These are phyloP conservation scores for Suhomyces taliae DNA, from an alignment of 1,139 yeast species.

Conservation along the genomic window DNA sequence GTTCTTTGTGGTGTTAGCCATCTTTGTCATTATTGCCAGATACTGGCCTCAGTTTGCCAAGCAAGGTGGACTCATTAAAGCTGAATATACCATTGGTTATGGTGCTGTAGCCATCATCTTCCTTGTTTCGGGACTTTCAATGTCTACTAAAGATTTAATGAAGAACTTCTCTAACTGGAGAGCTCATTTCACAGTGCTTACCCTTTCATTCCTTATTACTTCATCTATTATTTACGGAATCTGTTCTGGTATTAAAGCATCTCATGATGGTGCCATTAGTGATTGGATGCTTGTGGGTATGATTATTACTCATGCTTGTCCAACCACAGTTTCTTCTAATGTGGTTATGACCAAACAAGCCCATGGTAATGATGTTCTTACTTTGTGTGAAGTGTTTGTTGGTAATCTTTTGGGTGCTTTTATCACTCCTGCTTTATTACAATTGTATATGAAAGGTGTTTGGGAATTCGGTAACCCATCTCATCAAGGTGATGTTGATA, in stretches of 20 bases:
- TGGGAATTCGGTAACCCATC: conserved; percentile 89
- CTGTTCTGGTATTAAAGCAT: conserved; percentile 61
- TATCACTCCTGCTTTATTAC: conserved; percentile 79
- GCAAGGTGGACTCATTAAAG: conserved; percentile 74
- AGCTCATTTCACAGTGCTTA: conserved; percentile 71
- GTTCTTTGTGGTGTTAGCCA: conserved; percentile 74
- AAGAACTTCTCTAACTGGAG: conserved; percentile 72
- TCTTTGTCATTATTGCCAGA: conserved; percentile 71
- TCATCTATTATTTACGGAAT: conserved; percentile 75
- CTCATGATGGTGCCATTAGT: conserved; percentile 59
- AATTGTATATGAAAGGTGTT: conserved; percentile 58
- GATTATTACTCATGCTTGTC: conserved; percentile 81
- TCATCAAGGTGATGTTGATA: conserved; percentile 41
- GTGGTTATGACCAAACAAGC: conserved; percentile 90
- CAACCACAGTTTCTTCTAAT: conserved; percentile 87
- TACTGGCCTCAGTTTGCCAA: conserved; percentile 81
- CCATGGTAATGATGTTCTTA: conserved; percentile 74
- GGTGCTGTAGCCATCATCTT: conserved; percentile 88
- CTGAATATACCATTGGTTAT: conserved; percentile 75
- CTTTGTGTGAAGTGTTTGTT: conserved; percentile 80
- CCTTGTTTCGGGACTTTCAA: conserved; percentile 75
- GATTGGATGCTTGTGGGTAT: conserved; percentile 78
- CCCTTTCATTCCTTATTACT: conserved; percentile 71
- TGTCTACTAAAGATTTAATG: conserved; percentile 61
- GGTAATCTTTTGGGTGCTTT: conserved; percentile 87